Evolutionary conservation across 2,329 filamentous ascomycete species (phyloP).

Genomic region (Neofusicoccum laricinum): DNA sequence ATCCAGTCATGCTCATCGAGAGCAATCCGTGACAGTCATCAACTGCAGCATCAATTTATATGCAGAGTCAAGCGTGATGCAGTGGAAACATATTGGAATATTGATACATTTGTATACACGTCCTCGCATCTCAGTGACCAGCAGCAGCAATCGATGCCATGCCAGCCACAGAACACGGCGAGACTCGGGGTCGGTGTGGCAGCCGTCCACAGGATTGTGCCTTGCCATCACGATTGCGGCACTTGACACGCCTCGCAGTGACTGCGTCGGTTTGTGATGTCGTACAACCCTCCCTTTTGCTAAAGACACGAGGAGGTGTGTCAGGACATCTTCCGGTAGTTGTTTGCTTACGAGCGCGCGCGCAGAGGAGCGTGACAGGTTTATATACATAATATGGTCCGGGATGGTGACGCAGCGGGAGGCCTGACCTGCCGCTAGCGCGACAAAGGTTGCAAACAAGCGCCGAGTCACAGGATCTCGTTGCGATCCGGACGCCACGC

Average conservation of each 20-base stretch:
- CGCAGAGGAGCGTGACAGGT: background rate
- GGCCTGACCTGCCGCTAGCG: slow-evolving; percentile 10
- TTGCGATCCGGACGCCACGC: slow-evolving; percentile 3
- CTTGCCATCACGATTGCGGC: background rate
- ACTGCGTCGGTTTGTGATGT: slow-evolving; percentile 3
- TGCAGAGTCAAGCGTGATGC: too few relatives aligned
- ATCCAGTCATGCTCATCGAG: too few relatives aligned
- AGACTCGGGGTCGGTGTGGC: background rate
- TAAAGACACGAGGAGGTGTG: background rate
- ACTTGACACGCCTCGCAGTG: slow-evolving; percentile 3
- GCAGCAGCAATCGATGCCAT: background rate
- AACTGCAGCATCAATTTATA: too few relatives aligned
- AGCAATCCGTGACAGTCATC: too few relatives aligned
- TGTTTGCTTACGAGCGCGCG: background rate
- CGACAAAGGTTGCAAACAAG: background rate
- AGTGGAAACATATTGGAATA: too few relatives aligned
- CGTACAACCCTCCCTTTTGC: slow-evolving; percentile 9
- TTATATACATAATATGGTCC: background rate
- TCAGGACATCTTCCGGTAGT: slow-evolving; percentile 8
- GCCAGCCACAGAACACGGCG: background rate
- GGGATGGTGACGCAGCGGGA: slow-evolving; percentile 9
- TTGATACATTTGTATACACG: background rate
- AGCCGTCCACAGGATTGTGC: background rate
- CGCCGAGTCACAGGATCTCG: background rate
- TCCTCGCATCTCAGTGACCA: background rate